Evolutionary conservation across 768 basidiomycete species (phyloP), one percentile per base, ranked within the genome.

Genomic region (Lactarius pseudohatsudake): DNA sequence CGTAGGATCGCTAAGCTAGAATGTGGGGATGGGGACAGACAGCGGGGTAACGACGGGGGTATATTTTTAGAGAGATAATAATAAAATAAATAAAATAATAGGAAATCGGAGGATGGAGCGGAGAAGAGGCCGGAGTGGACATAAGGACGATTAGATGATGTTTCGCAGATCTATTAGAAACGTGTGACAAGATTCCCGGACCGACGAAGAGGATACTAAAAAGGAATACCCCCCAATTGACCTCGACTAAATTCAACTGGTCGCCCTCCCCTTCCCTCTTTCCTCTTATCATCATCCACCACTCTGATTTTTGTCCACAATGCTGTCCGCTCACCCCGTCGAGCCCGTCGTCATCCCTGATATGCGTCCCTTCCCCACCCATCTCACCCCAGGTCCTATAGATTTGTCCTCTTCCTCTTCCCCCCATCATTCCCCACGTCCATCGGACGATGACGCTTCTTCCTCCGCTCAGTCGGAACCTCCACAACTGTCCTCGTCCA

Each of bases 321-420:
- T 67, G 66, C 56, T 67, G 18, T 67, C 66, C 6, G 43, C 50
- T 47, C 66, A 20, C 0, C 11, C 59, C 7, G 16, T 50, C 20
- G 43, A 62, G 13, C 57, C 64, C 10, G 11, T 18, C 62, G 11
- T 65, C 66, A 47, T 70, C 60, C 55, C 81, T 79, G 79, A 75
- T 81, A 66, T 77, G 77, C 45, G 72, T 79, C 16, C 75, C 65
- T 67, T 80, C 79, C 45, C 80, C 79, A 76, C 75, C 64, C 69
- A 36, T 72, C 69, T 47, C 65, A 40, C 59, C 64, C 45, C 71
- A 66, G 64, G n/a, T 30, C 65, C 69, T 50, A 36, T 62, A 69
- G 57, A 70, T 65, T 28, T 55, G 67, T 41, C 74, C 71, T 50
- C 74, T 60, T 56, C 69, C 56, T 65, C 66, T 57, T 22, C 64